phyloP scores from a whole-genome alignment of 768 basidiomycete genomes.

The Pulveroboletus sp. region DNA sequence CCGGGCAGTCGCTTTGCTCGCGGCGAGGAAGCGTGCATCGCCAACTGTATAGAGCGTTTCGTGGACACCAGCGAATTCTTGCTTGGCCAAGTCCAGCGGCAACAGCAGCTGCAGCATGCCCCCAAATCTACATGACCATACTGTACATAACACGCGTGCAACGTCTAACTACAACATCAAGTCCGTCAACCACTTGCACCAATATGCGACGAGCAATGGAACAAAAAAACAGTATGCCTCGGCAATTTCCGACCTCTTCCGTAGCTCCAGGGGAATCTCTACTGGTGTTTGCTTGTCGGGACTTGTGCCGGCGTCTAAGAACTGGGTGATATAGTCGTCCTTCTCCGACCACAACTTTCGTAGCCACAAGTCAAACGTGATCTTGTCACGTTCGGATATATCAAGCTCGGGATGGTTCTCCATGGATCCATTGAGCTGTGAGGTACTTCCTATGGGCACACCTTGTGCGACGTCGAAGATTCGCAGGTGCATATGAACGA shows the following conservation, averaged over 20 bases:
- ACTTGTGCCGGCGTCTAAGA: slow-evolving; percentile 53
- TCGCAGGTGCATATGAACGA: slow-evolving; percentile 84
- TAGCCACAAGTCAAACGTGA: slow-evolving; percentile 80
- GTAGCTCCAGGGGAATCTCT: slow-evolving; percentile 61
- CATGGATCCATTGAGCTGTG: slow-evolving; percentile 31
- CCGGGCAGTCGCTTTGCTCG: slow-evolving; percentile 78
- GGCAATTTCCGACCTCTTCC: slow-evolving; percentile 50
- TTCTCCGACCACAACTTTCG: slow-evolving; percentile 80
- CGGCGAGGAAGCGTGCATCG: slow-evolving; percentile 76
- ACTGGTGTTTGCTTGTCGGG: slow-evolving; percentile 31
- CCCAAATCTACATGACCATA: slow-evolving; percentile 12
- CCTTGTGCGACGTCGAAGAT: slow-evolving; percentile 65
- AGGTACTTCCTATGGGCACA: slow-evolving; percentile 68
- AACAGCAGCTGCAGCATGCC: slow-evolving; percentile 48
- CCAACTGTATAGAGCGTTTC: slow-evolving; percentile 91
- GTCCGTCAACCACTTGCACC: slow-evolving; percentile 41
- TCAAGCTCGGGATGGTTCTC: slow-evolving; percentile 42
- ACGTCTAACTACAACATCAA: slow-evolving; percentile 17
- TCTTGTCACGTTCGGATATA: slow-evolving; percentile 56
- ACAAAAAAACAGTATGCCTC: slow-evolving; percentile 72
- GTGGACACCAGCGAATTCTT: slow-evolving; percentile 83
- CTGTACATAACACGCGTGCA: slow-evolving; percentile 9
- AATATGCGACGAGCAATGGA: slow-evolving; percentile 51
- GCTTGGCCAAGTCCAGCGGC: slow-evolving; percentile 59
- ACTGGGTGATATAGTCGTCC: slow-evolving; percentile 72